Percentiles rank a stretch among this genome's conserved stretches.
phyloP scores from a whole-genome alignment of 352 stramenopile species.

The Phytophthora hibernalis region DNA sequence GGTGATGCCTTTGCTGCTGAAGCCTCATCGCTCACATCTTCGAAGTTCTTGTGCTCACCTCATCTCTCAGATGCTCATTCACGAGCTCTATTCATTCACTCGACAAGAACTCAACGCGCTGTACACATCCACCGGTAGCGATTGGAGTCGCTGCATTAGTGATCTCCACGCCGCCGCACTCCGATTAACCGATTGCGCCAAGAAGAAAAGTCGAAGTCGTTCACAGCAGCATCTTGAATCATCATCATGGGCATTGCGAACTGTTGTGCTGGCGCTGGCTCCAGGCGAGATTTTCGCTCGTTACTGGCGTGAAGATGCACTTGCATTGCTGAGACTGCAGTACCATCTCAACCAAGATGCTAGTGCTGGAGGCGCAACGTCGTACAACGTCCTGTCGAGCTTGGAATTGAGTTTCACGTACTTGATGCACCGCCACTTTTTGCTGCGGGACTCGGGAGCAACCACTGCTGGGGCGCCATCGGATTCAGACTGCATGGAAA shows the following conservation, averaged over 20 bases:
- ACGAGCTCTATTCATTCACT: slow-evolving; percentile 47
- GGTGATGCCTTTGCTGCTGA: slow-evolving; percentile 56
- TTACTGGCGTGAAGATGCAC: slow-evolving; percentile 78
- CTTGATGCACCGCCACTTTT: slow-evolving; percentile 57
- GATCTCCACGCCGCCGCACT: slow-evolving; percentile 64
- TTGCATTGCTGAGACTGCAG: slow-evolving; percentile 62
- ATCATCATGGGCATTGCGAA: slow-evolving; percentile 58
- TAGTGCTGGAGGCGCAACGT: slow-evolving; percentile 12
- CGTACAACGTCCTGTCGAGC: slow-evolving; percentile 37
- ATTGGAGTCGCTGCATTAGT: slow-evolving; percentile 71
- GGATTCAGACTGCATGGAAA: slow-evolving; percentile 77
- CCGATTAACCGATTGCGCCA: slow-evolving; percentile 43
- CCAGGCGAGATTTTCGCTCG: slow-evolving; percentile 71
- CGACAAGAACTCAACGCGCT: slow-evolving; percentile 22
- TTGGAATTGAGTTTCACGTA: slow-evolving; percentile 39
- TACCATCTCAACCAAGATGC: slow-evolving; percentile 76
- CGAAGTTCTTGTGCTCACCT: slow-evolving; percentile 51
- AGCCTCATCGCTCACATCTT: slow-evolving; percentile 56
- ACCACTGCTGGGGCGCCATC: slow-evolving; percentile 31
- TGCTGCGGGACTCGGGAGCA: slow-evolving; percentile 40
- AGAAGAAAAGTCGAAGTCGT: slow-evolving; percentile 41
- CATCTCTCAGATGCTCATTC: slow-evolving; percentile 46
- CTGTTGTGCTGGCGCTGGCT: slow-evolving; percentile 53
- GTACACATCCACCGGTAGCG: slow-evolving; percentile 38
- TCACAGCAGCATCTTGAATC: slow-evolving; percentile 53